These are phyloP conservation scores for Tolypocladium inflatum DNA, from an alignment of 2,329 filamentous ascomycete species.

Conservation along the genomic window DNA sequence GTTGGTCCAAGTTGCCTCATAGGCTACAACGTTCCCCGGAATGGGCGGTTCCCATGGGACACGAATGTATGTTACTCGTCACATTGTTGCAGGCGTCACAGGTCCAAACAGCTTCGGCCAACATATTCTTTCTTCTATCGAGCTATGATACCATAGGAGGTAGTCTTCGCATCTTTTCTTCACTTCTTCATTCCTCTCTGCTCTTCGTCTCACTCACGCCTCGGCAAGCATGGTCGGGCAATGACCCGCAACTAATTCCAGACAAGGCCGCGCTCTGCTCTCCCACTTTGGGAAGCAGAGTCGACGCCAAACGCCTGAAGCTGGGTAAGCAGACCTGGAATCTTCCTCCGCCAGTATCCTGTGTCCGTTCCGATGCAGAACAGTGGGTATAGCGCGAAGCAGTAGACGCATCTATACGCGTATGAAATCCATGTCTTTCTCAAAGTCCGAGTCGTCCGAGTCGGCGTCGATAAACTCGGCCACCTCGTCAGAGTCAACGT, in stretches of 20 bases:
- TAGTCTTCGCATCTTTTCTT: background rate
- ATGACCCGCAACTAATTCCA: background rate
- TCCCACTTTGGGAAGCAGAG: background rate
- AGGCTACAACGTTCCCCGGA: too few species aligned
- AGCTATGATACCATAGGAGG: background rate
- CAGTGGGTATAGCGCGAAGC: background rate
- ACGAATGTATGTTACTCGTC: background rate
- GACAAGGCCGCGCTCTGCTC: background rate
- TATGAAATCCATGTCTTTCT: conserved; percentile 52
- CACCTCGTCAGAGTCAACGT: conserved; percentile 68
- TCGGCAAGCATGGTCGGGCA: background rate
- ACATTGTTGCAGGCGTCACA: background rate
- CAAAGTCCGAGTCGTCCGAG: conserved; percentile 44
- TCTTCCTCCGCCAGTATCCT: background rate
- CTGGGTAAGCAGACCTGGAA: background rate
- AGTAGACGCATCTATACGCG: conserved; percentile 16
- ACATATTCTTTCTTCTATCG: background rate
- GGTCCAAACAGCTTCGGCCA: background rate
- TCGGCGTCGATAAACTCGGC: conserved; percentile 55
- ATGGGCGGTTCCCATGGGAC: too few species aligned
- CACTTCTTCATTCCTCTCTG: background rate
- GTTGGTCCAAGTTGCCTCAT: too few species aligned
- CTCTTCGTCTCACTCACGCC: background rate
- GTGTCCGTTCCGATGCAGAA: background rate
- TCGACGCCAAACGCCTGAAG: background rate